A percentile compares a stretch with the other conserved stretches of the same genome.
phyloP scores from a whole-genome alignment of 1,284 basidiomycete genomes.

The Moesziomyces sp. region DNA sequence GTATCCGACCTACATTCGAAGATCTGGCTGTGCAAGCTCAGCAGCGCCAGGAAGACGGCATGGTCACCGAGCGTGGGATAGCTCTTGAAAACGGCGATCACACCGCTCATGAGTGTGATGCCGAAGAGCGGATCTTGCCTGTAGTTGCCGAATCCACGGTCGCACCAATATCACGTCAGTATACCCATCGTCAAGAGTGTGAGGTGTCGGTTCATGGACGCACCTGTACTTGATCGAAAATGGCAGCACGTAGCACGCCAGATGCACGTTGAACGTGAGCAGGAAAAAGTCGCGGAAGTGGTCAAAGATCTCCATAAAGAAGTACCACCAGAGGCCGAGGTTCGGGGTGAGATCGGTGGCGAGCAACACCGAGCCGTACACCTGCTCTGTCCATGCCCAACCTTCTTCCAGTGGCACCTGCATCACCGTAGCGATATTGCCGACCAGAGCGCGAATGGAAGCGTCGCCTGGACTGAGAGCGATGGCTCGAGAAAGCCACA shows the following conservation, averaged over 20 bases:
- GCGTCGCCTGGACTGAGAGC: constrained; percentile 26
- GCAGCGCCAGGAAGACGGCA: constrained; percentile 83
- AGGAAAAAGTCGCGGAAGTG: constrained; percentile 96
- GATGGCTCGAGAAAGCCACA: constrained; percentile 39
- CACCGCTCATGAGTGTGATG: constrained; percentile 79
- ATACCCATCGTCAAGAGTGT: neutral
- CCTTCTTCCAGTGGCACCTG: constrained; percentile 71
- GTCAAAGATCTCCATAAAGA: constrained; percentile 99
- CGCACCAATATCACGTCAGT: constrained; percentile 62
- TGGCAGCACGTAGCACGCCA: constrained; percentile 84
- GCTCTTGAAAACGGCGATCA: constrained; percentile 86
- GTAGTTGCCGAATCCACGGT: neutral
- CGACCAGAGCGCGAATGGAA: constrained; percentile 5
- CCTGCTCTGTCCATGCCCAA: constrained; percentile 76
- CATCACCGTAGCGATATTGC: constrained; percentile 19
- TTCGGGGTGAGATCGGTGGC: constrained; percentile 79
- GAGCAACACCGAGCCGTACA: constrained; percentile 80
- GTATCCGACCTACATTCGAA: constrained; percentile 75
- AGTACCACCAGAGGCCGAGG: constrained; percentile 97
- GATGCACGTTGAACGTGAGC: constrained; percentile 91
- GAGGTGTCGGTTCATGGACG: neutral
- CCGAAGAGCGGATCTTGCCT: constrained; percentile 86
- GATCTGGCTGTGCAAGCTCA: constrained; percentile 83
- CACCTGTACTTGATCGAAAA: constrained; percentile 87
- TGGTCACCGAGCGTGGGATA: constrained; percentile 91